Percentiles rank a stretch among this genome's conserved stretches.
These are phyloP conservation scores for Pichia sp. DNA, from an alignment of 1,139 yeast genomes.

Conservation along the genomic window DNA sequence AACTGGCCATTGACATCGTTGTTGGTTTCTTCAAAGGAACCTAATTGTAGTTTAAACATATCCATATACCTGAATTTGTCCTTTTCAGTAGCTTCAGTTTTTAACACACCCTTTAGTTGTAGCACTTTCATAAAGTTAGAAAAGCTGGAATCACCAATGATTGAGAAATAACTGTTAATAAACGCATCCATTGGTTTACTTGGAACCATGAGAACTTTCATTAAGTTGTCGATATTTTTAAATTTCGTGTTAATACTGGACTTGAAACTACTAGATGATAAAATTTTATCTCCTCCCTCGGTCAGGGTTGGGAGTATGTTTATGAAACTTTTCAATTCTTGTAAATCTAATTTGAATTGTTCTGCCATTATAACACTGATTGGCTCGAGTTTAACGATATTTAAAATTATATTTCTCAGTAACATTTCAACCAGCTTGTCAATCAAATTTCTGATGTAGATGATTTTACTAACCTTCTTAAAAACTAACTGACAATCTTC, in stretches of 20 bases:
- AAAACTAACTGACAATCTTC: constrained; percentile 49
- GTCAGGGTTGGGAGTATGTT: constrained; percentile 47
- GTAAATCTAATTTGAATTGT: constrained; percentile 72
- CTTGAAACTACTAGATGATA: constrained; percentile 39
- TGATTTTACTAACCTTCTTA: constrained; percentile 61
- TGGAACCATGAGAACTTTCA: constrained; percentile 63
- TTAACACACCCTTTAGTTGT: constrained; percentile 53
- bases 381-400: constrained; percentile 59
- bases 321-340: constrained; percentile 55
- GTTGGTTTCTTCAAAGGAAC: constrained; percentile 41
- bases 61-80: constrained; percentile 54
- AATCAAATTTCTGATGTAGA: constrained; percentile 67
- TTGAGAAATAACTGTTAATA: constrained; percentile 60
- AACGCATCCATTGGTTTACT: constrained; percentile 62
- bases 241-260: constrained; percentile 49
- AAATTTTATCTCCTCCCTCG: constrained; percentile 25
- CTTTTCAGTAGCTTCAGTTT: constrained; percentile 24
- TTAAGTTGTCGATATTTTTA: constrained; percentile 52
- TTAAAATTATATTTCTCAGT: constrained; percentile 51
- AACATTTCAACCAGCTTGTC: constrained; percentile 72
- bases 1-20: constrained; percentile 19
- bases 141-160: constrained; percentile 62
- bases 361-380: constrained; percentile 70
- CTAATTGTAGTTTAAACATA: constrained; percentile 54
- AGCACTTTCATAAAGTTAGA: constrained; percentile 63